Base-by-base conservation (phyloP, 208 protist genomes). In the Acanthamoeba triangularis region DNA sequence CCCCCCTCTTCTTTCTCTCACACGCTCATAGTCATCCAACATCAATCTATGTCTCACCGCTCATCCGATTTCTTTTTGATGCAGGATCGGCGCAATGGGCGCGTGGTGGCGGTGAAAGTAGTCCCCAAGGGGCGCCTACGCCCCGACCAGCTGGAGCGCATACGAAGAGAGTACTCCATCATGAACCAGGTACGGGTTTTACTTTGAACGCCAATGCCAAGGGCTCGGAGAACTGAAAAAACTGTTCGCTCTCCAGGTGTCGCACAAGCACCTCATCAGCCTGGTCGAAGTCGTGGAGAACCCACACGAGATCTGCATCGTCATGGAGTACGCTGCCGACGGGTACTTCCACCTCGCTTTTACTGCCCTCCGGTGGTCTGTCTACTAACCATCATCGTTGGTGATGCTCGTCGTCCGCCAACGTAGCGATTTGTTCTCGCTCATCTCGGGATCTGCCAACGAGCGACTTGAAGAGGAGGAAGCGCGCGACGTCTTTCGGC, bases 261-360 rank as follows among this genome's bases (percentile, higher is more conserved):
- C 76, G 23, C 47, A 91, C 30, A 63, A 63, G 59, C 13, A 91
- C 30, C 84, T 91, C 14, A 69, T 91, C 41, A 35, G 56, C 14
- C 25, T 91, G 28, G 30, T 91, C 4, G 84, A 91, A 28, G 84
- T 91, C 23, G 35, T 91, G 8, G 84, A 91, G 33, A 91, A 91
- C 56, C 84, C 84, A 16, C 56, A 72, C 16, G 84, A 91, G 54
- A 91, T 69, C 13, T 91, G 84, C 30, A 91, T 91, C 16, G 54
- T 91, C 23, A 91, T 91, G 84, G 84, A 91, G 18, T 91, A 91
- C 30, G 84, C 84, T 7, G 7, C 56, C n/a, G 84, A 69, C n/a
- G 84, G 84, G 76, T 85, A 85, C 23, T 28, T 1, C 76, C 44
- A 35, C 76, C n/a, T 52, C 41, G 20, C 10, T 33, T 25, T 7